Evolutionary conservation across 31 red algal species (phyloP).

Genomic region (Endocladia muricata): DNA sequence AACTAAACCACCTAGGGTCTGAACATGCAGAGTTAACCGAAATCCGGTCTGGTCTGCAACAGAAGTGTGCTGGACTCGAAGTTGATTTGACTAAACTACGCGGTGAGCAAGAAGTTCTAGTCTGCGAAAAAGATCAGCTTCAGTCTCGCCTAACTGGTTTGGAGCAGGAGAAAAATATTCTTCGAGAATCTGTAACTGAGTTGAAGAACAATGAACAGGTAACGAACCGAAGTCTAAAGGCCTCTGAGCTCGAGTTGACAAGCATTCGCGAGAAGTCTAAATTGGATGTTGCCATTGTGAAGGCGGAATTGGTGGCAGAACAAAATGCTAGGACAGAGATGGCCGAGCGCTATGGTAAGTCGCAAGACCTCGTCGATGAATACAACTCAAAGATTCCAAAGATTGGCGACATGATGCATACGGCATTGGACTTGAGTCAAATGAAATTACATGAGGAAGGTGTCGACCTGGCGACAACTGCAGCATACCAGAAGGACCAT

Average conservation of each 20-base stretch:
- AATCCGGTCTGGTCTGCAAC: slow-evolving; percentile 19
- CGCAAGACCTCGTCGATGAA: too few relatives aligned
- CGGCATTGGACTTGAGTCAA: too few relatives aligned
- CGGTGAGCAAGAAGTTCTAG: slow-evolving; percentile 7
- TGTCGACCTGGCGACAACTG: too few relatives aligned
- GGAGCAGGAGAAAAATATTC: slow-evolving; percentile 16
- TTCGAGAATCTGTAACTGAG: slow-evolving; percentile 5
- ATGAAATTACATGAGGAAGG: too few relatives aligned
- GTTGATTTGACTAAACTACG: slow-evolving; percentile 5
- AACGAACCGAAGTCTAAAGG: not conserved
- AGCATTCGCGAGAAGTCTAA: slow-evolving; percentile 24
- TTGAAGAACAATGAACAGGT: not conserved
- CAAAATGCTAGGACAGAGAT: slow-evolving; percentile 29
- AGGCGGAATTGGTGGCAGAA: slow-evolving; percentile 35
- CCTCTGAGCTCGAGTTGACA: slow-evolving; percentile 21
- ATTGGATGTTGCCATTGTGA: slow-evolving; percentile 17
- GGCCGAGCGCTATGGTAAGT: too few relatives aligned
- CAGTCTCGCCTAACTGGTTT: slow-evolving; percentile 1
- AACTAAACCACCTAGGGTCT: slow-evolving; percentile 3
- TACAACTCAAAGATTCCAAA: not conserved
- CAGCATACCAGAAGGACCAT: too few relatives aligned
- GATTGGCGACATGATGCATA: not conserved
- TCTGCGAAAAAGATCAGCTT: slow-evolving; percentile 18
- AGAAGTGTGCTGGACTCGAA: not conserved
- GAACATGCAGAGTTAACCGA: slow-evolving; percentile 22